phyloP scores from a whole-genome alignment of 225 moss, liverwort and hornwort genomes.

The Pseudoscleropodium purum region DNA sequence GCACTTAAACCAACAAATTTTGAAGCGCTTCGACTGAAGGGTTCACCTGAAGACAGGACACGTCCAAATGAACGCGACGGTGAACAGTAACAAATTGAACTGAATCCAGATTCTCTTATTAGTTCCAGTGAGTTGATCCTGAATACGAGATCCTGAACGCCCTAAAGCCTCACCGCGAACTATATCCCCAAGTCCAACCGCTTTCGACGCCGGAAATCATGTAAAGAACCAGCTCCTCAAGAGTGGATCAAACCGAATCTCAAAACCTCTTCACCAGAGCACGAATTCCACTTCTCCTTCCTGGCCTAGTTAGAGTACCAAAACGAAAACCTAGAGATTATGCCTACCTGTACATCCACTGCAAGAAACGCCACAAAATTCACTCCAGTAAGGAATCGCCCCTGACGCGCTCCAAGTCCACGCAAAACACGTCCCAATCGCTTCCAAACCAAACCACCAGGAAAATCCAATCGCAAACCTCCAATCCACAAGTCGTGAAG shows the following conservation, averaged over 20 bases:
- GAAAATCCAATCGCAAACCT: slow-evolving; percentile 4
- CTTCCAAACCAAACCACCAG: slow-evolving; percentile 31
- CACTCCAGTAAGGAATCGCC: slow-evolving; percentile 16
- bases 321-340: neutral
- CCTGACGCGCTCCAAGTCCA: slow-evolving; percentile 33
- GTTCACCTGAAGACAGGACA: neutral
- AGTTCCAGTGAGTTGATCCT: neutral
- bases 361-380: slow-evolving; percentile 14
- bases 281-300: neutral
- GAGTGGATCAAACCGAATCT: neutral
- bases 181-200: neutral
- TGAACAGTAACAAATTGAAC: neutral
- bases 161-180: neutral
- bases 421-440: slow-evolving; percentile 25
- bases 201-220: neutral
- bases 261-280: neutral
- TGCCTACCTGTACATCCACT: neutral
- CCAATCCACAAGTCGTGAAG: slow-evolving; percentile 11
- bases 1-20: neutral
- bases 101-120: neutral
- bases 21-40: neutral
- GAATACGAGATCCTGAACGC: neutral
- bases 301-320: neutral
- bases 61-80: neutral
- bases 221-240: neutral